Conservation (phyloP, 768 basidiomycete genomes). For the Lentinula guzmanii region DNA sequence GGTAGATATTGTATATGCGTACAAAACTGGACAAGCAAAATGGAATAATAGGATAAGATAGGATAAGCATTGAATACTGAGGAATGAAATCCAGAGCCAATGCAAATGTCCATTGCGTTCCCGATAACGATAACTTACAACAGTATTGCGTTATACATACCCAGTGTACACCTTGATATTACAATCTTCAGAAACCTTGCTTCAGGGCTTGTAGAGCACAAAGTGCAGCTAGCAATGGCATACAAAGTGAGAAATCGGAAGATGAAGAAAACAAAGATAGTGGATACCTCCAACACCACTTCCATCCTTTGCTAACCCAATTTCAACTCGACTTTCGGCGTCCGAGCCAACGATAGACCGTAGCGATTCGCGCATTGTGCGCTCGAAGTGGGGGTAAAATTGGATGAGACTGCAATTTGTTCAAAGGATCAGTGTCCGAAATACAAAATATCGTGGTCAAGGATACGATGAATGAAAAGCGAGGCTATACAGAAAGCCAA, state of each 20-base stretch:
- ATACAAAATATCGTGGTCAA: no score
- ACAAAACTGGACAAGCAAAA: no score
- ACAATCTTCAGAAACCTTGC: background rate
- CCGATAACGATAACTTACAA: background rate
- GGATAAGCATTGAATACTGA: no score
- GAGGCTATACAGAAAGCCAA: background rate
- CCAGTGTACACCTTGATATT: no score
- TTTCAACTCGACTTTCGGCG: conserved; percentile 72
- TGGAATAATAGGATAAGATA: no score
- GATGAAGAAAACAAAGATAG: background rate
- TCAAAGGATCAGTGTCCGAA: background rate
- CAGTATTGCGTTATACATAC: background rate
- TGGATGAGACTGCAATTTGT: conserved; percentile 66
- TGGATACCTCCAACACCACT: conserved; percentile 88
- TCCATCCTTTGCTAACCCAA: conserved; percentile 95
- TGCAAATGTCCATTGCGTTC: no score
- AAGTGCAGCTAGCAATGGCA: conserved; percentile 59
- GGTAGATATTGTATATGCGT: no score
- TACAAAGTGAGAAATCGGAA: background rate
- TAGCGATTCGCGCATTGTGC: conserved; percentile 68
- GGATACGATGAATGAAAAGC: no score
- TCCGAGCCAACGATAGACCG: conserved; percentile 72
- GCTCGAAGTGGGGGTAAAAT: conserved; percentile 85
- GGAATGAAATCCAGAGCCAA: no score
- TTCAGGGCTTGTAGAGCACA: conserved; percentile 82